Base-by-base conservation (phyloP, 805 yeast genomes). In the Candida ortonii region DNA sequence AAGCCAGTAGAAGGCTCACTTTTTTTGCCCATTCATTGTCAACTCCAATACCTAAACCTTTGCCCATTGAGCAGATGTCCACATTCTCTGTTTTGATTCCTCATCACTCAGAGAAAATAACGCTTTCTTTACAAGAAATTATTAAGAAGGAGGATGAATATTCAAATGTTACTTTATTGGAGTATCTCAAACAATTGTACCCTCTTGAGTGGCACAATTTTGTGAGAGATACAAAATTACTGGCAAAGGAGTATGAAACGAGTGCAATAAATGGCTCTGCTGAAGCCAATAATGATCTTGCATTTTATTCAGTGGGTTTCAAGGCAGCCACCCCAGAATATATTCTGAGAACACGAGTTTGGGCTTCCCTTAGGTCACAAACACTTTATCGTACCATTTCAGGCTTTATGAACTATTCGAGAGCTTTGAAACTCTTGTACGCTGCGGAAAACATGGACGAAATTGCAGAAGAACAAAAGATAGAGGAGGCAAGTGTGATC, bases 11-110 rank as follows among this genome's bases (percentile, higher is more conserved):
- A 49, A 69, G 96, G 44, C 74, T 87, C 2, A 83, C 95, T 0
- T 87, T 84, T 53, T 87, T 87, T 67, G 96, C 96, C 0, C 95
- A 87, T 52, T 85, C 95, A 0, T 64, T 87, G 26, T 80, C 95
- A 0, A 84, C 94, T 0, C 90, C 95, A 1, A 81, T 87, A 65
- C 83, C 86, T 1, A 87, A 80, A 28, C 80, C 87, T 0, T 60
- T 71, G 9, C 73, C 86, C 0, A 71, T 80, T 6, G 71, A 70
- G 14, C 67, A 76, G 27, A 84, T 84, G 86, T 94, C 95, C 1
- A 66, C 84, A 0, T 86, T 86, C 49, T 77, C 93, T 1, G 95
- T 87, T 7, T 66, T 88, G 51, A 73, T 88, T 28, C 96, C 96
- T 7, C 96, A 88, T 57, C 88, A 82, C 57, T 70, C 82, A 6